These are phyloP conservation scores for Xanthoconium stramineum DNA, from an alignment of 768 basidiomycete genomes.

Conservation along the genomic window DNA sequence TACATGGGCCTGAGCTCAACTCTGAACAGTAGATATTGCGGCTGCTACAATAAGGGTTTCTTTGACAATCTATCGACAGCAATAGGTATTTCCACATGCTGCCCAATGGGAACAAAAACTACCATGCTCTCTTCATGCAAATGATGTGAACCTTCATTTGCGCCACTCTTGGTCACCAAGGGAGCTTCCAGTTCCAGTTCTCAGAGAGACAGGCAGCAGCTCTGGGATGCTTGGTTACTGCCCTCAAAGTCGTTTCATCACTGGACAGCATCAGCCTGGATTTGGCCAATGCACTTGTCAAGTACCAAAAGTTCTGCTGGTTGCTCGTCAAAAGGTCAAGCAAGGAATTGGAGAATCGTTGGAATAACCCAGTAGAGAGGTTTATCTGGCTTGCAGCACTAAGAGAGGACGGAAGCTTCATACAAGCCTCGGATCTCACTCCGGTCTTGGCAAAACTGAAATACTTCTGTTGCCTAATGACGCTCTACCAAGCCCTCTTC, in stretches of 20 bases:
- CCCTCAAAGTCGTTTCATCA: neutral
- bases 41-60: too few relatives aligned
- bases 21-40: neutral
- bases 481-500: neutral
- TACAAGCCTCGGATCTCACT: neutral
- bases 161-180: neutral
- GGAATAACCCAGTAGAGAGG: neutral
- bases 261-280: neutral
- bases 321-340: neutral
- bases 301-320: conserved; percentile 2
- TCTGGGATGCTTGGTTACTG: neutral
- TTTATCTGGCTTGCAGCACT: conserved; percentile 5
- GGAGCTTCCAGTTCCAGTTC: neutral
- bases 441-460: neutral
- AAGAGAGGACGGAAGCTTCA: neutral
- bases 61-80: neutral
- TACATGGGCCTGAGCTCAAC: neutral
- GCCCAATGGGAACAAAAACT: neutral
- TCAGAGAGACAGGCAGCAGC: neutral
- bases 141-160: neutral
- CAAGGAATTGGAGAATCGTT: neutral
- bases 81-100: neutral
- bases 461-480: neutral
- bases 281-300: neutral
- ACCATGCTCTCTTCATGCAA: neutral